Evolutionary conservation across 805 yeast species (phyloP), one percentile per base, ranked within the genome.

Genomic region (Candida anglica): DNA sequence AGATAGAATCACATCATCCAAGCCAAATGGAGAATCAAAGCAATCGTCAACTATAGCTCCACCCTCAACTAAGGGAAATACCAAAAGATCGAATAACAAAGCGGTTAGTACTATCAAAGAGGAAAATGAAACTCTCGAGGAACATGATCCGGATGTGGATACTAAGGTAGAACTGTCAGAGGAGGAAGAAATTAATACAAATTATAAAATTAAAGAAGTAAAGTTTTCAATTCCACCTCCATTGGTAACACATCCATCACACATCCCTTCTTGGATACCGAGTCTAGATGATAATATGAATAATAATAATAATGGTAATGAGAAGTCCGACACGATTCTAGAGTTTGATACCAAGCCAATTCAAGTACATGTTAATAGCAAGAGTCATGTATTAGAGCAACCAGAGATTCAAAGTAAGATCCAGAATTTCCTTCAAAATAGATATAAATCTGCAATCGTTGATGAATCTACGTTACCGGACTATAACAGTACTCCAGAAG

Each of bases 181-280:
- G 7, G 34, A 32, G 15, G 34, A 23, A 25, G 10, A 10, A 8
- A n/a, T 32, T 10, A 30, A 14, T 23, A 41, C 53, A 6, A 49
- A 46, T 31, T 58, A 41, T 37, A 58, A 53, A 30, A 23, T 63
- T 15, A 61, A 56, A 22, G 33, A 49, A 2, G 43, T 65, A 23
- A 53, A 52, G 33, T 63, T 40, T 37, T 46, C 63, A 10, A 50
- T 66, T 3, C 60, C 66, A 3, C 53, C 60, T 2, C 62, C 64
- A 1, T 39, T 56, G 22, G 53, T 66, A 6, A 66, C 70, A 0
- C 71, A 66, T 41, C 73, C 73, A 3, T 63, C 71, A 2, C 73
- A 66, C 45, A 60, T 66, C 8, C 71, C 71, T 4, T 36, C 53
- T 6, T 66, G 71, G 71, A 49, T 51, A 19, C 69, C 71, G 3